Evolutionary conservation across 2,329 filamentous ascomycete genomes (phyloP), one percentile per base, ranked within the genome.

Genomic region (Drechslera avenae): DNA sequence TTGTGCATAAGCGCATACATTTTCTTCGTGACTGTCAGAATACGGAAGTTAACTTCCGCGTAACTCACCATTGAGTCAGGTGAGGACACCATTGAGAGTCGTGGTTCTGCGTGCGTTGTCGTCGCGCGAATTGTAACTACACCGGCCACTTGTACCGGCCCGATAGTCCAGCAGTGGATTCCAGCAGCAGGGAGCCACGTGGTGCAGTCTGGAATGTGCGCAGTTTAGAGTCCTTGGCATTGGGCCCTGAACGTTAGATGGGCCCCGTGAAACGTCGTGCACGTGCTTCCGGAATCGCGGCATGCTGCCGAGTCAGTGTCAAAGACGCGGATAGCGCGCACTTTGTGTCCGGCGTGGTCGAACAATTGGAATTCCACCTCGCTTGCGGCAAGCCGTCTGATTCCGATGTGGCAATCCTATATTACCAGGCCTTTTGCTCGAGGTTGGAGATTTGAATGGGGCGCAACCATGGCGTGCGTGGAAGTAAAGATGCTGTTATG

Each of bases 321-420:
- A 28, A 19, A 14, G 31, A 23, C 16, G 33, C 36, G 16, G 23
- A 40, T 36, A 16, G 13, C 31, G 21, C 30, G 32, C 21, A 23
- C 32, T 28, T 46, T 37, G 16, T 23, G 30, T 46, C 47, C 35
- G 39, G 34, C 21, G 32, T 31, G 28, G 32, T 45, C 10, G 26
- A 26, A 21, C 32, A n/a, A 10, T 12, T 12, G 10, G 14, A 16
- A 12, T 33, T 4, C 14, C 9, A 14, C 19, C 18, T 26, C 32
- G 14, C 63, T 47, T 39, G 34, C 49, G 60, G 64, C 30, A 52
- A 40, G 47, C 49, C 28, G 19, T 56, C 35, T 33, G 56, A 56
- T 51, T 42, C 47, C 40, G 36, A 26, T 9, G 23, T 10, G 5
- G 5, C 23, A 26, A 26, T 5, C 23, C 4, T 26, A 9, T 6